Conservation (phyloP, 2,329 filamentous ascomycete species). For the Apiospora koreana region DNA sequence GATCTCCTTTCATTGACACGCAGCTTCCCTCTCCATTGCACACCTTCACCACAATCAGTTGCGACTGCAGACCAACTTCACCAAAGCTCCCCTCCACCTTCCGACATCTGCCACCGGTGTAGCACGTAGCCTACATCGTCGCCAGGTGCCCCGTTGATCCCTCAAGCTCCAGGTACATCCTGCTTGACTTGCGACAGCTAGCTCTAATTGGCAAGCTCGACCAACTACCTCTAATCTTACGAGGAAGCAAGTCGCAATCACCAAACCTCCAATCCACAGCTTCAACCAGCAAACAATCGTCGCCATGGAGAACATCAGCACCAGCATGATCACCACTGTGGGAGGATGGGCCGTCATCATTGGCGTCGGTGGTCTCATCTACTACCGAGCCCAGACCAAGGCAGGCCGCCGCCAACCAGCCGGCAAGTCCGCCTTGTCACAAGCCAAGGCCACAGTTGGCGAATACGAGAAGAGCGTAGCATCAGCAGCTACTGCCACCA, state of each 20-base stretch:
- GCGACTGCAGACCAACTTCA: not conserved
- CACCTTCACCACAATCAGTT: not conserved
- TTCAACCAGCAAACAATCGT: not conserved
- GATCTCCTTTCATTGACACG: not conserved
- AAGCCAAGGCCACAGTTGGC: not conserved
- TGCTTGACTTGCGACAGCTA: not conserved
- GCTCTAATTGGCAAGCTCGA: not conserved
- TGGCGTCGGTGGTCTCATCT: slow-evolving; percentile 23
- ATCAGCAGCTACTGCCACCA: slow-evolving; percentile 25
- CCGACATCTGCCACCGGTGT: not conserved
- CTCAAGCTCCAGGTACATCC: not conserved
- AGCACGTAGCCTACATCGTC: not conserved
- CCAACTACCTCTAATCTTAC: not conserved
- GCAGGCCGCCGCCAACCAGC: slow-evolving; percentile 12
- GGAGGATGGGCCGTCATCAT: slow-evolving; percentile 35
- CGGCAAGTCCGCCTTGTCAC: slow-evolving; percentile 11
- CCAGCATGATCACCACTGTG: slow-evolving; percentile 18
- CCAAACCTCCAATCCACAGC: not conserved
- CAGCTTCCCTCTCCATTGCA: not conserved
- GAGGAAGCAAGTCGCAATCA: not conserved
- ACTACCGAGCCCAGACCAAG: slow-evolving; percentile 19
- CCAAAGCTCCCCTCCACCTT: not conserved
- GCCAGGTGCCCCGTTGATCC: not conserved
- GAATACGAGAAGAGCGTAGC: slow-evolving; percentile 14
- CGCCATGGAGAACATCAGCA: slow-evolving; percentile 3